Conservation (phyloP, 2,329 filamentous ascomycete genomes). For the Calonectria hongkongensis region DNA sequence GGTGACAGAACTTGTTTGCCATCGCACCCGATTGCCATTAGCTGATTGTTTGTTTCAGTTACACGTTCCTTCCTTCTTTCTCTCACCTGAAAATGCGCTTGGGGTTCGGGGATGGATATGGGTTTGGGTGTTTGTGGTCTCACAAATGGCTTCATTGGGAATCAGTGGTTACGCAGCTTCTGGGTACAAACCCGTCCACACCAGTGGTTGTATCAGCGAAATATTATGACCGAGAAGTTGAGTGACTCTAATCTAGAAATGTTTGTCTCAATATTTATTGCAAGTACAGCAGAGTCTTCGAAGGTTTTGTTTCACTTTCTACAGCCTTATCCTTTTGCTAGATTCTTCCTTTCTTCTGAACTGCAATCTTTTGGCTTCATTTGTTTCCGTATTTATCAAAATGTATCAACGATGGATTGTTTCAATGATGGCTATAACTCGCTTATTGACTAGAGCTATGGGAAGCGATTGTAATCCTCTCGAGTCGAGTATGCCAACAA, state of each 20-base stretch:
- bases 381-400: not conserved
- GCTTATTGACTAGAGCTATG: conserved; percentile 7
- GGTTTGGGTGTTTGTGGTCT: conserved; percentile 24
- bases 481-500: conserved; percentile 41
- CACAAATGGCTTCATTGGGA: conserved; percentile 33
- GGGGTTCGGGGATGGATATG: conserved; percentile 23
- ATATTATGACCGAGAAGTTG: not conserved
- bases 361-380: not conserved
- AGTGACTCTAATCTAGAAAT: not conserved
- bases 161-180: conserved; percentile 21
- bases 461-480: conserved; percentile 48
- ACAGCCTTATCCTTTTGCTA: not conserved
- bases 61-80: not conserved
- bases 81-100: conserved; percentile 25
- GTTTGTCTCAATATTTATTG: not conserved
- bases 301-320: not conserved
- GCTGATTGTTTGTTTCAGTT: conserved; percentile 9
- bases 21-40: not conserved
- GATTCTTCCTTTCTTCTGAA: not conserved
- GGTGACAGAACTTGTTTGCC: not conserved
- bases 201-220: not conserved
- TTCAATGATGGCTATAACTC: conserved; percentile 14
- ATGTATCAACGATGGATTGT: conserved; percentile 21
- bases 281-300: not conserved
- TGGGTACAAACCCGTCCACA: conserved; percentile 10